Evolutionary conservation across 805 yeast genomes (phyloP), one percentile per base, ranked within the genome.

Genomic region (Blastobotrys peoriensis): DNA sequence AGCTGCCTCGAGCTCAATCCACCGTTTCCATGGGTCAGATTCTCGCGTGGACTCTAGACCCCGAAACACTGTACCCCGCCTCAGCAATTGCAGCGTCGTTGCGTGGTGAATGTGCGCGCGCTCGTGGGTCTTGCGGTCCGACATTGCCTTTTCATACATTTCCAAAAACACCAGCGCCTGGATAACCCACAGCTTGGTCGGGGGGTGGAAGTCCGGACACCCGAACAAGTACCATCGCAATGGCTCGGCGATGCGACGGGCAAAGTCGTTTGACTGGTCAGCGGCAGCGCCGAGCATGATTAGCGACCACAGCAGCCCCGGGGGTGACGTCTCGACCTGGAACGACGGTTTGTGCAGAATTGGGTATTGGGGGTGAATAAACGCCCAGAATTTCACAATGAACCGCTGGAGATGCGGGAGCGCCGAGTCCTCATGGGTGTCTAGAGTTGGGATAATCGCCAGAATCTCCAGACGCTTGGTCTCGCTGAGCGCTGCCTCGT

Each of bases 51-150:
- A 36, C 35, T 41, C 44, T 18, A 41, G 34, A 4, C 61, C 38
- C 39, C 60, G 58, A 64, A 86, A 62, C 0, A 83, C 74, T 1
- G 93, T 86, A 1, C 86, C 77, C 55, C 95, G 69, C 52, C 94
- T 66, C 40, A 86, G 63, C 38, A 86, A 65, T 61, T 86, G 95
- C 27, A 86, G 79, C 0, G 89, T 80, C 0, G 95, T 83, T 3
- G 93, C 95, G 61, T 86, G 96, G 59, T 87, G 95, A 17, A 86
- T 67, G 60, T 83, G 91, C 0, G 86, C 83, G 38, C 96, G 63
- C 63, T 86, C 96, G 59, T 86, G 96, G 53, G 83, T 62, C 30
- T 66, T 64, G 55, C 95, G 67, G 39, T 77, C 73, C 0, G 86
- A 69, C 53, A 83, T 79, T 48, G 81, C 74, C 63, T 86, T 84